Evolutionary conservation across 331 rosid species (phyloP), one percentile per base, ranked within the genome.

Genomic region (Malus hybrid): DNA sequence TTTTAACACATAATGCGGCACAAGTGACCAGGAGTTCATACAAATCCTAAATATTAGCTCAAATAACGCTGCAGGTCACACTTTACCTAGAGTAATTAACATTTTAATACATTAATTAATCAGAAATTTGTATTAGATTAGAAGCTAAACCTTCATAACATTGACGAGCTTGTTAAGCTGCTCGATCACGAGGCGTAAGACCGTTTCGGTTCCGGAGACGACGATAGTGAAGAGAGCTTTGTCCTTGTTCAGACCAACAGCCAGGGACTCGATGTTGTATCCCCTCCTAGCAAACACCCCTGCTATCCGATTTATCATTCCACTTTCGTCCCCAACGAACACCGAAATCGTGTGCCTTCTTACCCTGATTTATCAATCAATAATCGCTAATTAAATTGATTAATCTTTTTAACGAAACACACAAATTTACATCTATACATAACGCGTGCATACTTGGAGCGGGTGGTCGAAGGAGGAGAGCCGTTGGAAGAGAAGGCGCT

Each of bases 231-330:
- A 87, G 70, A 87, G 91, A 6, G 91, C 88, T 68, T 72, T 85
- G 83, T 87, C 91, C 80, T 68, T 85, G 61, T 87, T 85, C 31
- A 87, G 79, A 32, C 91, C 89, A 57, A 87, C 91, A 0, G 91
- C 91, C 16, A 87, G 73, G 13, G 91, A 87, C 74, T 85, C 91
- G 20, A 87, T 85, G 83, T 87, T 87, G 81, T 82, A 87, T 13
- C 91, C 91, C 74, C 89, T 76, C 72, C 91, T 68, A 0, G 91
- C 91, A 70, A 87, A 87, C n/a, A 85, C 91, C 60, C 91, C 88
- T 1, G 91, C 79, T 55, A 87, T 87, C 65, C 91, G 85, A 31
- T 87, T 85, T 61, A 87, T 87, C 78, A 87, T 87, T 73, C 91
- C 91, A 71, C 88, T 87, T 72, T 87, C 91, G 46, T 87, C 91